Evolutionary conservation across 495 filamentous ascomycete species (phyloP), one percentile per base, ranked within the genome.

Genomic region (Talaromyces liani): DNA sequence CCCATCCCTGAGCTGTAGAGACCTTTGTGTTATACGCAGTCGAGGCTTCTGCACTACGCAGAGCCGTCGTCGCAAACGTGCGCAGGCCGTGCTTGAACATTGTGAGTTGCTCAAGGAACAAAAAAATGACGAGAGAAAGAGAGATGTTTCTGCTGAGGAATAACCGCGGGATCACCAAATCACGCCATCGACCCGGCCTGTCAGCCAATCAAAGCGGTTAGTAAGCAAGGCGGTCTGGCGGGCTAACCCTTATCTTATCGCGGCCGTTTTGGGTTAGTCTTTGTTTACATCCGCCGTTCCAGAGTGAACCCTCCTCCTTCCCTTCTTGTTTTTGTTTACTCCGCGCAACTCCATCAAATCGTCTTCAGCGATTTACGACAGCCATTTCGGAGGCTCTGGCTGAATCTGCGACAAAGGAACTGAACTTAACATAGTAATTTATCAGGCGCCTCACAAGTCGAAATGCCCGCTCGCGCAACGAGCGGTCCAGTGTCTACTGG

Each of bases 1-100:
- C 89, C 57, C 88, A 75, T 55, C 92, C 89, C 74, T 98, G 94
- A 27, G 89, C 91, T 72, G 87, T 87, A 14, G 93, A 92, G 49
- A 97, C 84, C 57, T 78, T 77, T 39, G 87, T 78, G 29, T 79
- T 79, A 66, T 90, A 89, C 6, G 79, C 71, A 62, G 82, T 84
- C 16, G 80, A 75, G n/a, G 72, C 77, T 65, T 88, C 84, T 65
- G 75, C 81, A 61, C 77, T 75, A 65, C 80, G 80, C 61, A 78
- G 69, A 64, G 84, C 81, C 20, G 83, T 82, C 0, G 81, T 83
- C 29, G 80, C 77, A 66, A 88, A 84, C 10, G 77, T 79, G 54
- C 87, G 82, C 36, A 84, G 71, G 55, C 78, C 78, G 63, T 82
- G 77, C 60, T 79, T 75, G 54, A 88, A 83, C 86, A 89, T 88